Conservation (phyloP, 768 basidiomycete genomes). For the Rhodotorula diobovata region DNA sequence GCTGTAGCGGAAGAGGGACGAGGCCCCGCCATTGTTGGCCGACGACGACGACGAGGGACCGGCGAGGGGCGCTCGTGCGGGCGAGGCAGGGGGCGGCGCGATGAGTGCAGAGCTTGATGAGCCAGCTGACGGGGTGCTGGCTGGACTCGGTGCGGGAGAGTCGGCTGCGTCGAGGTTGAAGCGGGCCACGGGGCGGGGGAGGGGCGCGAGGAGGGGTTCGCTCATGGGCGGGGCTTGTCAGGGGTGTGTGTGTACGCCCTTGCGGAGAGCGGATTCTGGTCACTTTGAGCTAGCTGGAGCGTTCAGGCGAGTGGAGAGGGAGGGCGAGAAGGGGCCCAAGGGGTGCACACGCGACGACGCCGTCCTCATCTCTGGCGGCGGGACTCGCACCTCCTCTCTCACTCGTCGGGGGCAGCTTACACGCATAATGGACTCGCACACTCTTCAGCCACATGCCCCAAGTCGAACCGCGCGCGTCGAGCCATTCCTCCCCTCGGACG, state of each 20-base stretch:
- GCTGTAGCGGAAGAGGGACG: conserved; percentile 12
- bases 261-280: not conserved
- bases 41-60: not conserved
- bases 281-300: no score
- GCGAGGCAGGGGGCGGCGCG: conserved; percentile 6
- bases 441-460: no score
- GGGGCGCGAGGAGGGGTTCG: conserved; percentile 3
- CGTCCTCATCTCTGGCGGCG: no score
- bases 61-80: not conserved
- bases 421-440: no score
- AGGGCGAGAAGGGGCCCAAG: no score
- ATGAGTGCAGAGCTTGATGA: not conserved
- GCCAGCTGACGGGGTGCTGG: not conserved
- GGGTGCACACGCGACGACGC: no score
- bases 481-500: no score
- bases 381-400: no score
- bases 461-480: no score
- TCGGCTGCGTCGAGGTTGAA: conserved; percentile 4
- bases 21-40: not conserved
- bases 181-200: conserved; percentile 4
- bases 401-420: no score
- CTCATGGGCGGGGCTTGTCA: not conserved
- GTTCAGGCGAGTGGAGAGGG: no score
- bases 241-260: not conserved
- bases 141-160: not conserved